phyloP scores from a whole-genome alignment of 2,329 filamentous ascomycete species.

The Madurella fahalii region DNA sequence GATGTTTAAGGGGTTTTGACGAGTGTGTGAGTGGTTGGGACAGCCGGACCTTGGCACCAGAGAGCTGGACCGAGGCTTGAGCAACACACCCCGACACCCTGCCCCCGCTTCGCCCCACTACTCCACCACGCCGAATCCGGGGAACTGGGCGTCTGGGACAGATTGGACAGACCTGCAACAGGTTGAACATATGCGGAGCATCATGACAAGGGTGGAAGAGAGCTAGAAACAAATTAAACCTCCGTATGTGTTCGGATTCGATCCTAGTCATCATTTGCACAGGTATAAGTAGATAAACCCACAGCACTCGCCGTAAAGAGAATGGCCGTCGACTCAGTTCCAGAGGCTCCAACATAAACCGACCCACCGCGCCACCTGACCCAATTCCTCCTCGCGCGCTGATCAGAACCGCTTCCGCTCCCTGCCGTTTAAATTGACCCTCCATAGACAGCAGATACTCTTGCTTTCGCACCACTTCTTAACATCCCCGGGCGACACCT shows the following conservation, averaged over 20 bases:
- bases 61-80: constrained; percentile 13
- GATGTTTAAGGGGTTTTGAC: background rate
- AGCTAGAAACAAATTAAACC: too few relatives aligned
- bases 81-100: too few relatives aligned
- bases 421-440: constrained; percentile 49
- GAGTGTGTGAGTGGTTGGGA: background rate
- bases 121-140: background rate
- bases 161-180: too few relatives aligned
- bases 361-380: background rate
- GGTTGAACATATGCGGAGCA: too few relatives aligned
- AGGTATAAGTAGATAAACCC: too few relatives aligned
- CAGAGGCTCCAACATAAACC: background rate
- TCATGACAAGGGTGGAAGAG: too few relatives aligned
- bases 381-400: background rate
- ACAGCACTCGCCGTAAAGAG: too few relatives aligned
- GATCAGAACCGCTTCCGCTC: constrained; percentile 48
- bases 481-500: constrained; percentile 61
- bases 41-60: background rate
- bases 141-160: background rate
- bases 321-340: background rate
- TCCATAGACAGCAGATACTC: constrained; percentile 80
- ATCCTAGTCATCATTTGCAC: too few relatives aligned
- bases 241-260: too few relatives aligned
- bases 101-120: constrained; percentile 7
- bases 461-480: constrained; percentile 88